These are phyloP conservation scores for Alternaria panax DNA, from an alignment of 2,329 filamentous ascomycete species.

Conservation along the genomic window DNA sequence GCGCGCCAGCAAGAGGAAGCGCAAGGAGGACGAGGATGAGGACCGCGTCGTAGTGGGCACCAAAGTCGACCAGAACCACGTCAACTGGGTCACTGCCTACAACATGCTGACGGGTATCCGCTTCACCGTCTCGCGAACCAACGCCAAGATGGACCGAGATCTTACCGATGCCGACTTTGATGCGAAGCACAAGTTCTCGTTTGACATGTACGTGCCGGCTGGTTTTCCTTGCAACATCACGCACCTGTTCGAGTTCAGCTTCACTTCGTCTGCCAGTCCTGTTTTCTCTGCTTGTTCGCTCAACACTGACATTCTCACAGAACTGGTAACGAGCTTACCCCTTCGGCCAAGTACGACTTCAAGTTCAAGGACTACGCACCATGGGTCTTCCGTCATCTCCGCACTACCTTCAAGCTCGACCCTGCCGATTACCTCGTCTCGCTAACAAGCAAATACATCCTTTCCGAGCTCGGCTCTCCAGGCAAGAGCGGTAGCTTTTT, in stretches of 20 bases:
- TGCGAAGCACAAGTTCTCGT: conserved; percentile 95
- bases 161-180: conserved; percentile 92
- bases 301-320: conserved; percentile 57
- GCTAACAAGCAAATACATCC: conserved; percentile 96
- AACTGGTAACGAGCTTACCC: conserved; percentile 95
- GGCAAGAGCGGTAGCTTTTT: conserved; percentile 99
- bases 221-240: conserved; percentile 27
- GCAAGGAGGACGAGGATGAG: conserved; percentile 90
- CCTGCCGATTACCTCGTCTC: conserved; percentile 99
- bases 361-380: conserved; percentile 99
- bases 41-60: conserved; percentile 89
- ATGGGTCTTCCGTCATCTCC: conserved; percentile 95
- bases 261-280: conserved; percentile 22
- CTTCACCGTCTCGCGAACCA: conserved; percentile 93
- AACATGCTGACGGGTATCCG: conserved; percentile 99
- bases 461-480: conserved; percentile 94
- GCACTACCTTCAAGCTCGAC: conserved; percentile 86
- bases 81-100: conserved; percentile 97
- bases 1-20: conserved; percentile 82
- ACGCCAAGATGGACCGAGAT: conserved; percentile 92
- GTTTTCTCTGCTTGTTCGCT: neutral
- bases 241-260: conserved; percentile 22
- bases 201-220: conserved; percentile 79
- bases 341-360: conserved; percentile 99
- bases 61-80: conserved; percentile 96